These are phyloP conservation scores for Lentinula raphanica DNA, from an alignment of 768 basidiomycete genomes.

Conservation along the genomic window DNA sequence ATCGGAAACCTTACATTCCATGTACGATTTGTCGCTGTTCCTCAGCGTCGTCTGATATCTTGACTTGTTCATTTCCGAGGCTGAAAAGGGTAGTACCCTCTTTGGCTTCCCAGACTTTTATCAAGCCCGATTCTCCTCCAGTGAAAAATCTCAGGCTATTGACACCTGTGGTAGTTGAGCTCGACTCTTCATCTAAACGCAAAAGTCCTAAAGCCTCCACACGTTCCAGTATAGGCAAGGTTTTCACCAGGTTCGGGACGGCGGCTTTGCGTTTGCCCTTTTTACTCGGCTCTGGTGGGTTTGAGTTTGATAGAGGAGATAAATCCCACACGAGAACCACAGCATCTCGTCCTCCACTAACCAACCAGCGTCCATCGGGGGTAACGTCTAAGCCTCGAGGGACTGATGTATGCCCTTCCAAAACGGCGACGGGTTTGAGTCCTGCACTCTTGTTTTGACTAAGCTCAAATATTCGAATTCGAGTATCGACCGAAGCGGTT, in stretches of 20 bases:
- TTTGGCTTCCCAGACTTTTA: conserved; percentile 81
- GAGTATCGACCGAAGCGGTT: conserved; percentile 89
- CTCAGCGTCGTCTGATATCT: conserved; percentile 51
- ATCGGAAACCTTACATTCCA: conserved; percentile 60
- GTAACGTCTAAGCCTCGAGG: conserved; percentile 87
- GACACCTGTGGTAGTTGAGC: conserved; percentile 34
- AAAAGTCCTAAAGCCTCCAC: conserved; percentile 83
- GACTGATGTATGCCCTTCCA: conserved; percentile 95
- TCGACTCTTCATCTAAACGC: conserved; percentile 41
- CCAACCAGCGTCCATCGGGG: conserved; percentile 79
- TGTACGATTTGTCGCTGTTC: conserved; percentile 82
- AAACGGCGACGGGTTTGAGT: conserved; percentile 62
- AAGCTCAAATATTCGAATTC: conserved; percentile 89
- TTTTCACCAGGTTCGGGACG: conserved; percentile 62
- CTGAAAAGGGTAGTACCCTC: conserved; percentile 59
- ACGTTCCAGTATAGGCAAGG: conserved; percentile 78
- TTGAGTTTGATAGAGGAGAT: conserved; percentile 23
- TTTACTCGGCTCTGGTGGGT: conserved; percentile 17
- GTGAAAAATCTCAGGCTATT: conserved; percentile 69
- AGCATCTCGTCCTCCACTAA: conserved; percentile 90
- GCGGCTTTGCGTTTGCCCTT: conserved; percentile 46
- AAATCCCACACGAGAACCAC: conserved; percentile 94
- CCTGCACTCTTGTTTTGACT: conserved; percentile 51
- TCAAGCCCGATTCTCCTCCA: conserved; percentile 83
- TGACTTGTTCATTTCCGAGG: conserved; percentile 45